Base-by-base conservation (phyloP, 2,329 filamentous ascomycete genomes). In the Knoxdaviesia capensis region DNA sequence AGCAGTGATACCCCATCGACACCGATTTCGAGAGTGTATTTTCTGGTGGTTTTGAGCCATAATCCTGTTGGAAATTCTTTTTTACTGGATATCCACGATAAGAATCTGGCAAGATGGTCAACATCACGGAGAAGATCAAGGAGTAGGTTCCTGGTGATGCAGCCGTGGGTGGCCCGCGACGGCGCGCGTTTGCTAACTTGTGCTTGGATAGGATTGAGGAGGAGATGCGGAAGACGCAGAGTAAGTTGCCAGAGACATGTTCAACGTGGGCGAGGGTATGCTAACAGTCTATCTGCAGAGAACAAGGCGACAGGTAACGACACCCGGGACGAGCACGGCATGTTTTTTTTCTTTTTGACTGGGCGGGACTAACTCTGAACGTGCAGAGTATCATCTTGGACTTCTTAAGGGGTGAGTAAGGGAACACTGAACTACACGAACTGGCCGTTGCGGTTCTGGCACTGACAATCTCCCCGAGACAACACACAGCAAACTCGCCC, bases 91-190 rank as follows among this genome's bases (percentile, higher is more conserved):
- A 20, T 20, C 20, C 20, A 20, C 20, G 20, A 20, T 20, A 20
- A 20, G 20, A 32, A 38, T n/a, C 46, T 48, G 48, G 43, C 61
- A 71, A 64, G 54, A 98, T 98, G 90, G 90, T 96, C 62, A 96
- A 96, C 68, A 98, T 98, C 51, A 96, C 90, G 50, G 92, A 98
- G 43, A 96, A 94, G 73, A 98, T 98, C 68, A 98, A 98, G 71
- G 90, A 96, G 88, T 94, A 63, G 55, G 78, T 58, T 20, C 31
- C 20, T 3, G 20, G 20, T 20, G 20, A 20, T 20, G 20, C 20
- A 20, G 20, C 20, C 3, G 20, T 20, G 20, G 20, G 2, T 20
- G 20, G 20, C 20, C 20, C 20, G 3, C 2, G 20, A 20, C 20
- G 20, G 20, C 20, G 20, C 20, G 20, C 20, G 20, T 20, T 42